Conservation (phyloP, 768 basidiomycete species). For the Psilocybe subaeruginosa region DNA sequence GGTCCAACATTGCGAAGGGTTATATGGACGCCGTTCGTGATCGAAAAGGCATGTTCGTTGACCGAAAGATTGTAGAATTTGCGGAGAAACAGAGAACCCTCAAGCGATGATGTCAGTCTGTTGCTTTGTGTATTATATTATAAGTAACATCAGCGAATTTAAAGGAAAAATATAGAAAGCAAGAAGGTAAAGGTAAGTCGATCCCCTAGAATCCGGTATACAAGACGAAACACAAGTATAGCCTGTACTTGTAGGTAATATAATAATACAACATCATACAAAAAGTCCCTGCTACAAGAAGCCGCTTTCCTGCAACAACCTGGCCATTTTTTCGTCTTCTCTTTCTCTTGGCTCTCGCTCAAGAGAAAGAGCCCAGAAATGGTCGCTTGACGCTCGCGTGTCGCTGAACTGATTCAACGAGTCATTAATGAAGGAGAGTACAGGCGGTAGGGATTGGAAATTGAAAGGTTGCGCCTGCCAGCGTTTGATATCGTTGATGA, state of each 20-base stretch:
- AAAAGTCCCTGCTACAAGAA: constrained; percentile 56
- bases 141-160: not conserved
- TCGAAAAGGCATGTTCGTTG: constrained; percentile 95
- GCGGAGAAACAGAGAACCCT: constrained; percentile 97
- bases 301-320: constrained; percentile 85
- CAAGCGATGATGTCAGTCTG: constrained; percentile 47
- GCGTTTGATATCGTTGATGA: constrained; percentile 94
- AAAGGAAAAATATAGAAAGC: constrained; percentile 1
- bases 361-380: constrained; percentile 85
- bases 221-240: not conserved
- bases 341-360: constrained; percentile 92
- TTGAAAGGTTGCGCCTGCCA: constrained; percentile 95
- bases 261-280: constrained; percentile 17
- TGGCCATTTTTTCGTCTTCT: constrained; percentile 96
- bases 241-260: constrained; percentile 16
- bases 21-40: constrained; percentile 93
- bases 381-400: constrained; percentile 68
- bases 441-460: constrained; percentile 64
- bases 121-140: not conserved
- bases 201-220: constrained; percentile 3
- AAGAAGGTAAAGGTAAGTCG: constrained; percentile 5
- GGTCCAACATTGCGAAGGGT: constrained; percentile 88
- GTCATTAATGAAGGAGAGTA: constrained; percentile 79
- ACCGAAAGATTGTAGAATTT: constrained; percentile 91
- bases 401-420: constrained; percentile 74